Base-by-base conservation (phyloP, 495 filamentous ascomycete genomes). In the Delitschia confertaspora region DNA sequence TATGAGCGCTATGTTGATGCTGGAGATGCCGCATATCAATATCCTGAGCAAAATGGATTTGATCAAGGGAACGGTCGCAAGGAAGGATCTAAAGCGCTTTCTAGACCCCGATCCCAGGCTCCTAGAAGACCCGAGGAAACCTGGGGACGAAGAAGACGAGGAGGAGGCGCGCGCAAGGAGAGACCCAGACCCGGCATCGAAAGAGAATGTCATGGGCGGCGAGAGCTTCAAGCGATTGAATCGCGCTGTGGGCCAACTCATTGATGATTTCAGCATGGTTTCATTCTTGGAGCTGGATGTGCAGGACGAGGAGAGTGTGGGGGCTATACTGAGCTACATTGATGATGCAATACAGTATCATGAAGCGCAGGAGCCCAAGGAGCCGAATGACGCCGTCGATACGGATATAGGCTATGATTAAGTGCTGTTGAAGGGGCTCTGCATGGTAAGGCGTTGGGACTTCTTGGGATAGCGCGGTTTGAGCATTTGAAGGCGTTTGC, bases 1-100 rank as follows among this genome's bases (percentile, higher is more conserved):
- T 33, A 95, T 98, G 89, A 91, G 83, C 41, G 88, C 91, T 24
- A 98, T 98, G 91, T 75, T 95, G 49, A 88, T 95, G 86, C 72
- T 98, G 32, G 91, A 95, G 66, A 75, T 95, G 47, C 91, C 91
- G 2, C 91, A 98, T 57, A 69, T 98, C 56, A 95, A 95, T 58
- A 79, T 95, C 41, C 70, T 98, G 49, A 87, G 76, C 48, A 98
- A 98, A 71, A 95, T 98, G 88, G 91, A 95, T 60, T 77, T 95
- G 38, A 74, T 95, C 41, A 86, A 84, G 51, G 85, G 82, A 23
- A 83, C 82, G 61, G 73, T 95, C 3, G 70, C 80, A 1, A 80
- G 82, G 55, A 79, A 79, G 60, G 87, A 95, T 53, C 60, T 98
- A 20, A 91, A 88, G 67, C 69, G 83, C 1, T 98, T 93, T 55